Conservation (phyloP, 2,329 filamentous ascomycete species). For the Helotiales sp. region DNA sequence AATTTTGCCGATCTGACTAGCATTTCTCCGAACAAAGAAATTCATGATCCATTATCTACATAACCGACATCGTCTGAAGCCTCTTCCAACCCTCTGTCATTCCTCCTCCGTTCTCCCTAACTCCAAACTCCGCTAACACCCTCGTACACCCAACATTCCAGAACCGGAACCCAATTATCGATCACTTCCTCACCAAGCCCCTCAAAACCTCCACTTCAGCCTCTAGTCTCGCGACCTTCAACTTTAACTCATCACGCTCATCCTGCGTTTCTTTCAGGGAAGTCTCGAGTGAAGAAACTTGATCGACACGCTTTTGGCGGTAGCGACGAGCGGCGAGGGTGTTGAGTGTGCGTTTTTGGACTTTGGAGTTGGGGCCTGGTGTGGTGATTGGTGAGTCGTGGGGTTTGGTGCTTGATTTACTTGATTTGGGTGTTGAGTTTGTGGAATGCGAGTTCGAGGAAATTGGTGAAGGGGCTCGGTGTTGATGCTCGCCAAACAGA, state of each 20-base stretch:
- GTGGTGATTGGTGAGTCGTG: background rate
- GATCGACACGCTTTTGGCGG: conserved; percentile 72
- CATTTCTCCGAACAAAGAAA: background rate
- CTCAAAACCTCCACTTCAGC: conserved; percentile 67
- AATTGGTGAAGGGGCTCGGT: background rate
- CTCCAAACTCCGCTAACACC: background rate
- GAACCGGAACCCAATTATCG: background rate
- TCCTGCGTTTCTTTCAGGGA: conserved; percentile 61
- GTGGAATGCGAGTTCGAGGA: background rate
- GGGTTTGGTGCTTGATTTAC: background rate
- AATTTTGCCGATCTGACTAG: conserved; percentile 38
- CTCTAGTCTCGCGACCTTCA: conserved; percentile 67
- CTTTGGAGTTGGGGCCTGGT: conserved; percentile 7
- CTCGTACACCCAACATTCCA: background rate
- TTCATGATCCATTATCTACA: conserved; percentile 18
- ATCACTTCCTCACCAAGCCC: conserved; percentile 47
- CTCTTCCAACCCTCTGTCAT: background rate
- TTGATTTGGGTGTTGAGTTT: background rate
- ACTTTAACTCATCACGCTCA: conserved; percentile 66
- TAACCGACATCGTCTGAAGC: conserved; percentile 35
- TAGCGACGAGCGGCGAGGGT: conserved; percentile 75
- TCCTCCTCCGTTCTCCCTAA: background rate
- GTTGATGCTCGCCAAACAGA: background rate
- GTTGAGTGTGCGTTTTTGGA: conserved; percentile 66
- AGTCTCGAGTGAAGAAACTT: conserved; percentile 64